Evolutionary conservation across 2,329 filamentous ascomycete species (phyloP).

Genomic region (Talaromyces sp.): DNA sequence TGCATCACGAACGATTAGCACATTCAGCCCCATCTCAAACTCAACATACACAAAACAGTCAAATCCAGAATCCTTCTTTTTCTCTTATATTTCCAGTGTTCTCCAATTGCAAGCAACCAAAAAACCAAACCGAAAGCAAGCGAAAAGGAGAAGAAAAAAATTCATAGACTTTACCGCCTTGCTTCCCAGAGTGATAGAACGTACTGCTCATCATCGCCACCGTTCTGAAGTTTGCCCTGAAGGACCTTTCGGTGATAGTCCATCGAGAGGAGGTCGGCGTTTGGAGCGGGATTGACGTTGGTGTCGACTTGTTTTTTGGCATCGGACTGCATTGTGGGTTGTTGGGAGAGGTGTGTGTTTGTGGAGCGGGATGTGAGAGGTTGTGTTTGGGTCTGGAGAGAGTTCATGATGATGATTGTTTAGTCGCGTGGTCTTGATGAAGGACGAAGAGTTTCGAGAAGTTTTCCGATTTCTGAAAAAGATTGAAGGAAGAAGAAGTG

Average conservation of each 20-base stretch:
- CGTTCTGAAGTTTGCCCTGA: slow-evolving; percentile 39
- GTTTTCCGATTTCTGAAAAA: background rate
- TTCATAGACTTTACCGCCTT: slow-evolving; percentile 10
- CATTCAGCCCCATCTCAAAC: background rate
- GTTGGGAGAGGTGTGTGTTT: slow-evolving; percentile 37
- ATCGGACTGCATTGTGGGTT: background rate
- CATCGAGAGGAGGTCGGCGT: slow-evolving; percentile 34
- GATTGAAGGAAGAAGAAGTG: background rate
- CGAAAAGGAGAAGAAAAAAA: background rate
- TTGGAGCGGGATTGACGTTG: slow-evolving; percentile 32
- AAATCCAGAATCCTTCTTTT: slow-evolving; percentile 4
- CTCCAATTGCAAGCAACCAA: slow-evolving; percentile 8
- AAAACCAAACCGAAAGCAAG: background rate
- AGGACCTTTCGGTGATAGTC: slow-evolving; percentile 43
- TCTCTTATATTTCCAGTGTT: slow-evolving; percentile 1
- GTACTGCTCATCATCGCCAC: slow-evolving; percentile 33
- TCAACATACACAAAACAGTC: background rate
- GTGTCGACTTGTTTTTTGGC: slow-evolving; percentile 20
- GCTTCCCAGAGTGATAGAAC: slow-evolving; percentile 18
- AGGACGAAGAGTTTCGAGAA: background rate
- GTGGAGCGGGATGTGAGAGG: slow-evolving; percentile 41
- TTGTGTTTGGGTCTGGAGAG: slow-evolving; percentile 25
- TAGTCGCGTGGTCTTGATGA: background rate
- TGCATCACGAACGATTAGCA: slow-evolving; percentile 17
- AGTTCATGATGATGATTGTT: background rate